phyloP scores from a whole-genome alignment of 2,329 filamentous ascomycete species.

The Fusarium redolens region DNA sequence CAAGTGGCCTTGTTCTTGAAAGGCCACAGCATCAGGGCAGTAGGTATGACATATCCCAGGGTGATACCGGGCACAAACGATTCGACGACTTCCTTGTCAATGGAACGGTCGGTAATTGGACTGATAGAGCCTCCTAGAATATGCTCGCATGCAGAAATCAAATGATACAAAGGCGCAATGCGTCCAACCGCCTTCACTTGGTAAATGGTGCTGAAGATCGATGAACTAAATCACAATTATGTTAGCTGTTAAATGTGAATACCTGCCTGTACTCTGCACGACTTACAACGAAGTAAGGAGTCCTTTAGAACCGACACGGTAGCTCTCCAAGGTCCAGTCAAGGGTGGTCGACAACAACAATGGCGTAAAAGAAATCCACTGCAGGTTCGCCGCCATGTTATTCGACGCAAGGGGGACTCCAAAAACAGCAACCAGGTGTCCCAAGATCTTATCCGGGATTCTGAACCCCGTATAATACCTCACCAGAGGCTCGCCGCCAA shows the following conservation, averaged over 20 bases:
- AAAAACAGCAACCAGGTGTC: background rate
- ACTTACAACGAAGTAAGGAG: background rate
- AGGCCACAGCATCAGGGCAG: background rate
- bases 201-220: background rate
- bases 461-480: background rate
- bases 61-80: background rate
- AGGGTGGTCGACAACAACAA: background rate
- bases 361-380: background rate
- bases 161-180: background rate
- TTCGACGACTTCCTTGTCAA: background rate
- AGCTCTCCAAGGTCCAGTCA: constrained; percentile 17
- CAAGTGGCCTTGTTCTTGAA: background rate
- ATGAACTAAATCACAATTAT: background rate
- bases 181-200: background rate
- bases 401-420: background rate
- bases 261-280: rapidly evolving
- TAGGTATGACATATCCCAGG: background rate
- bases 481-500: background rate
- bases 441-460: background rate
- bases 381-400: rapidly evolving
- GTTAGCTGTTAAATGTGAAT: rapidly evolving
- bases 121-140: rapidly evolving
- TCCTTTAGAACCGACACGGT: background rate
- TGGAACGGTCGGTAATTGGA: rapidly evolving
- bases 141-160: background rate